phyloP scores from a whole-genome alignment of 768 basidiomycete species.

The Lenzites betulinus region DNA sequence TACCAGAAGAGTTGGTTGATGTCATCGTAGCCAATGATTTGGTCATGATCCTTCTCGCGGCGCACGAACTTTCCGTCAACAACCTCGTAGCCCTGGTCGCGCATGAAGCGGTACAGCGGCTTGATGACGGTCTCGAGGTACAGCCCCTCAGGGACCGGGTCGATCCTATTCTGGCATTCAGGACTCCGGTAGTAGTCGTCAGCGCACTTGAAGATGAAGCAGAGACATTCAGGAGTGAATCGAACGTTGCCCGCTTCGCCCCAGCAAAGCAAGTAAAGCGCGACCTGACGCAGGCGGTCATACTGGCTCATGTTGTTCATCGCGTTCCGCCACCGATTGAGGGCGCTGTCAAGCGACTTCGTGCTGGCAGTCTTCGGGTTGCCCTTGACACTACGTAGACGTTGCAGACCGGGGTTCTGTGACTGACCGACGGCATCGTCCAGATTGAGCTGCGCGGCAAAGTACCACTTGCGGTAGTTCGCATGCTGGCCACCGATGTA shows the following conservation, averaged over 20 bases:
- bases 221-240: constrained; percentile 94
- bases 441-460: constrained; percentile 97
- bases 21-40: constrained; percentile 99
- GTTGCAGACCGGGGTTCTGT: constrained; percentile 90
- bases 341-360: constrained; percentile 91
- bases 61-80: constrained; percentile 93
- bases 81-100: constrained; percentile 97
- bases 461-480: constrained; percentile 99
- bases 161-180: constrained; percentile 93
- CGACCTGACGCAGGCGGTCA: constrained; percentile 94
- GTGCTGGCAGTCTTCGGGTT: constrained; percentile 53
- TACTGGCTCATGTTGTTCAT: constrained; percentile 99
- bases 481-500: constrained; percentile 99
- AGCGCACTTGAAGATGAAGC: constrained; percentile 99
- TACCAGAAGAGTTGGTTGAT: constrained; percentile 99
- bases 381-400: constrained; percentile 81
- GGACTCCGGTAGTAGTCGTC: constrained; percentile 99
- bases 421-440: constrained; percentile 97
- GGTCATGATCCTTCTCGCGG: constrained; percentile 90
- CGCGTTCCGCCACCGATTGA: constrained; percentile 94
- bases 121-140: constrained; percentile 92
- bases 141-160: constrained; percentile 92
- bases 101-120: constrained; percentile 92
- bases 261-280: constrained; percentile 96
- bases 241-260: constrained; percentile 97